Base-by-base conservation (phyloP, 495 filamentous ascomycete genomes). In the Aspergillus kassunensis region DNA sequence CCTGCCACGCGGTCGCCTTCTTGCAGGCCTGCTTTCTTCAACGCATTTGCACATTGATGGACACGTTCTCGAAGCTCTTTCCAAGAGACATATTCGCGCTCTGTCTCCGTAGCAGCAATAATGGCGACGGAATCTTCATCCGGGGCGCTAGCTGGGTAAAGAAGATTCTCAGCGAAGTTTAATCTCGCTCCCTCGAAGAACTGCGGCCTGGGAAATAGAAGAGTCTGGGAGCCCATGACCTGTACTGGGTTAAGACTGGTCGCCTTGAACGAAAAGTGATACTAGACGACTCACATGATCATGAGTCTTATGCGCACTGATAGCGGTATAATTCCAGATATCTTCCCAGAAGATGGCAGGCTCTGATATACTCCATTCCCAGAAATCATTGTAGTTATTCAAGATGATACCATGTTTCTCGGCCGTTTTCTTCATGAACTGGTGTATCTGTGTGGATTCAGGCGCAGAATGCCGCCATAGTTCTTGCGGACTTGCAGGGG, bases 111-210 rank as follows among this genome's bases (percentile, higher is more conserved):
- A 6, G 77, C 88, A 31, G 82, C 84, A 58, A 93, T 84, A 20
- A 91, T 72, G 19, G 89, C 89, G 16, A 76, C 59, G 3, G 68
- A 65, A 48, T 82, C 71, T 42, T 83, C 80, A 53, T 80, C 70
- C 20, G 82, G 80, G 16, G 77, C 64, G 36, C 74, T 75, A 12
- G 74, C 69, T 5, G 91, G 90, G 63, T 82, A 95, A 6, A 97
- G 79, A 25, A 97, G 77, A 67, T 97, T 97, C 71, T 96, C 88
- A 19, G 91, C 90, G 65, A 96, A 96, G 62, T 97, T 97, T 49
- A 96, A 72, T 40, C 71, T 82, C 16, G 87, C 82, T 6, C 85
- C 87, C 34, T 80, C 65, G 63, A 95, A 98, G 74, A 95, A 97
- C 21, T 77, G 69, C 1, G 93, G 91, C 33, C 88, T 80, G 11